A percentile compares a stretch with the other conserved stretches of the same genome.
phyloP scores from a whole-genome alignment of 2,329 filamentous ascomycete species.

The Arthrobotrys sphaeroides region DNA sequence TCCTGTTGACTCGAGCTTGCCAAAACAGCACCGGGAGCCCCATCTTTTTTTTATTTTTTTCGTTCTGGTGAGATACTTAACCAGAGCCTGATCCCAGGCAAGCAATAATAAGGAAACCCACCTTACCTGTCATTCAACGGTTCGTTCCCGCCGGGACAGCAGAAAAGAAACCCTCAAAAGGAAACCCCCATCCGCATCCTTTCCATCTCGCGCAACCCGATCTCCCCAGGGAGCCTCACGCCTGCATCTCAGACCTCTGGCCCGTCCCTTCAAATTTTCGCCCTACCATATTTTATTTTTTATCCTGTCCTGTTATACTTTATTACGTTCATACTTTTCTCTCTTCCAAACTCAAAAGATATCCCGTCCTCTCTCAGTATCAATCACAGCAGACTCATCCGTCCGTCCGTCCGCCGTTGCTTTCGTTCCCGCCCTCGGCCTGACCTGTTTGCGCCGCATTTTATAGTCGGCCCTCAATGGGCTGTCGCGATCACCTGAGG shows the following conservation, averaged over 20 bases:
- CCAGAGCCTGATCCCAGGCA: constrained; percentile 41
- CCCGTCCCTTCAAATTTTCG: constrained; percentile 39
- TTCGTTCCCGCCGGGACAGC: constrained; percentile 44
- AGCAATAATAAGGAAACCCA: constrained; percentile 25
- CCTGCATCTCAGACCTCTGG: constrained; percentile 37
- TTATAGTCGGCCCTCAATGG: constrained; percentile 54
- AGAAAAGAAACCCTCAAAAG: constrained; percentile 43
- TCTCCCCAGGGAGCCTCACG: constrained; percentile 45
- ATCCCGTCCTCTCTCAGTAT: not conserved
- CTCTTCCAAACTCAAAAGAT: constrained; percentile 15
- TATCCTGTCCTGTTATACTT: no score
- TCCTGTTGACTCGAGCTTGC: not conserved
- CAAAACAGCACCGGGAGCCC: constrained; percentile 1
- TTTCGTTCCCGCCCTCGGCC: not conserved
- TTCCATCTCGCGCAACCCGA: constrained; percentile 30
- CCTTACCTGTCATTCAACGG: constrained; percentile 49
- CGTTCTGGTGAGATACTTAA: constrained; percentile 35
- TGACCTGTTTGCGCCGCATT: constrained; percentile 48
- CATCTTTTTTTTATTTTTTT: constrained; percentile 7
- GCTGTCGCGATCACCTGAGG: constrained; percentile 50
- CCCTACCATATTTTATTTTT: not conserved
- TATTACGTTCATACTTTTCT: no score
- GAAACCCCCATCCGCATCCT: constrained; percentile 36
- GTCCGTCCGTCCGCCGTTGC: constrained; percentile 3
- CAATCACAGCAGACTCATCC: not conserved